Percentiles rank a stretch among this genome's conserved stretches.
Conservation (phyloP, 768 basidiomycete species). For the Xerocomellus chrysenteron region DNA sequence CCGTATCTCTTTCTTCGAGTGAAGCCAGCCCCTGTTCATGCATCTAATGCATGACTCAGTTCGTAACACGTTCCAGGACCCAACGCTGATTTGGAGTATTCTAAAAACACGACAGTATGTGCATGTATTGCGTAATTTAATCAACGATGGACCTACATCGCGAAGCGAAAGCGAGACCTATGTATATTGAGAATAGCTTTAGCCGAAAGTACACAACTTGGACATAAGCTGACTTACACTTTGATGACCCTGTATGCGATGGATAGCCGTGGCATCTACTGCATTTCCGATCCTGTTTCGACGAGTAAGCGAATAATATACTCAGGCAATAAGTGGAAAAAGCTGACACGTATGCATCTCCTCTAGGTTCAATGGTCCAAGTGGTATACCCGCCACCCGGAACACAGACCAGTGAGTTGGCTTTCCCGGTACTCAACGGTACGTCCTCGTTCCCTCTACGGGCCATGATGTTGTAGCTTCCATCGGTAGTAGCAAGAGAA, state of each 20-base stretch:
- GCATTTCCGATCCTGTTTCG: conserved; percentile 1
- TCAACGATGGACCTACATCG: background rate
- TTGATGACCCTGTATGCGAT: background rate
- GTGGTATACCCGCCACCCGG: background rate
- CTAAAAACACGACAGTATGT: background rate
- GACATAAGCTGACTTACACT: background rate
- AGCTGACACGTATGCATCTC: background rate
- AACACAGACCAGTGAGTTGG: background rate
- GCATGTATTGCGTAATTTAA: background rate
- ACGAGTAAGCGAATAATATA: background rate
- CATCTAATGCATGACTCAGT: no score
- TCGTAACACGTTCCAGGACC: background rate
- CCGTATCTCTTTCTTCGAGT: no score
- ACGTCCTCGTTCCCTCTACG: background rate
- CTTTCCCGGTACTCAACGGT: background rate
- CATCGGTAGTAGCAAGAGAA: background rate
- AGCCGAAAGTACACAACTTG: background rate
- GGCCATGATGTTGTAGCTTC: background rate
- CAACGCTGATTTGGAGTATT: conserved; percentile 1
- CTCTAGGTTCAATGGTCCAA: background rate
- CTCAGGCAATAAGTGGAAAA: background rate
- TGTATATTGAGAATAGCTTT: background rate
- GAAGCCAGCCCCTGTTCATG: no score
- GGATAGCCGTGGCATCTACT: background rate
- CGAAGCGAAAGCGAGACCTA: background rate